Conservation (phyloP, 2,329 filamentous ascomycete species). For the Fusarium vanettenii region DNA sequence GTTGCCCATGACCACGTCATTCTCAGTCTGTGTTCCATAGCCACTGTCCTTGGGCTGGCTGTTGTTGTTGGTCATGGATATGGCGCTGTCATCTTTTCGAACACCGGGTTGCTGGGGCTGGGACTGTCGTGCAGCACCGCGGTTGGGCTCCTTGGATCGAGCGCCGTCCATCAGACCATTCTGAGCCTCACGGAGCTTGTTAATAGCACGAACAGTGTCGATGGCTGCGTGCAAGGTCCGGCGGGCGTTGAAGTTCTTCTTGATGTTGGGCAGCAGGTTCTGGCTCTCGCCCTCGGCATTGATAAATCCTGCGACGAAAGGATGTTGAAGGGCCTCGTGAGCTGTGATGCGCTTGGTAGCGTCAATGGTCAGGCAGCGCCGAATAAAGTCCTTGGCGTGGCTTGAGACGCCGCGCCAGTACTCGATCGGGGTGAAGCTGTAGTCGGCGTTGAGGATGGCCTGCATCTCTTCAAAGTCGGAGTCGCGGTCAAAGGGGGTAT, state of each 20-base stretch:
- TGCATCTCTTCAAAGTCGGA: conserved; percentile 99
- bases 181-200: conserved; percentile 75
- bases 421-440: conserved; percentile 91
- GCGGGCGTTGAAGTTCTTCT: conserved; percentile 80
- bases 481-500: conserved; percentile 97
- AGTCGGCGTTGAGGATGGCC: conserved; percentile 95
- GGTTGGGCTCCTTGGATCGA: conserved; percentile 61
- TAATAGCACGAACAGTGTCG: conserved; percentile 77
- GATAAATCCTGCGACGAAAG: conserved; percentile 69
- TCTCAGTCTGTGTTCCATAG: conserved; percentile 57
- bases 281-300: conserved; percentile 61
- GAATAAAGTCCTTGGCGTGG: conserved; percentile 91
- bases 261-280: conserved; percentile 75
- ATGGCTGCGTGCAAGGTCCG: conserved; percentile 77
- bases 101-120: conserved; percentile 30
- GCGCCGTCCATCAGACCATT: conserved; percentile 72
- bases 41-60: conserved; percentile 58
- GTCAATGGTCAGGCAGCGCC: conserved; percentile 90
- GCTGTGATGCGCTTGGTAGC: conserved; percentile 89
- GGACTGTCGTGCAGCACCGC: conserved; percentile 44
- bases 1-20: conserved; percentile 60
- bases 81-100: conserved; percentile 59
- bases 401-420: conserved; percentile 96
- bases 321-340: conserved; percentile 78
- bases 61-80: conserved; percentile 50